Conservation (phyloP, 2,329 filamentous ascomycete genomes). For the Ophiostoma perfectum region DNA sequence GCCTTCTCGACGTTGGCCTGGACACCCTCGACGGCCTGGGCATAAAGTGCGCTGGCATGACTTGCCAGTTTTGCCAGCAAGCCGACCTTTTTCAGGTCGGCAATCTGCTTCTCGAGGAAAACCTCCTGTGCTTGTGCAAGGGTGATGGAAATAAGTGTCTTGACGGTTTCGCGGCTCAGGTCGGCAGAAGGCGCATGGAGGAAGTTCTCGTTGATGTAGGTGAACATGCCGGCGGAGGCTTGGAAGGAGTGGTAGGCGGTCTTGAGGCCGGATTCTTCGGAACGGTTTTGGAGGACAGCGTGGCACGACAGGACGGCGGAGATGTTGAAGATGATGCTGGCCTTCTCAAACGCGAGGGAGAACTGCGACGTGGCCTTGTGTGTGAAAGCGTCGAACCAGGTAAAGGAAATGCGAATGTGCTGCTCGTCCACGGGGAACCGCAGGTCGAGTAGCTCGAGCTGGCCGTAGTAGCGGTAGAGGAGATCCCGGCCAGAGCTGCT, state of each 20-base stretch:
- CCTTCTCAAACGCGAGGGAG: slow-evolving; percentile 95
- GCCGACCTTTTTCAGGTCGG: slow-evolving; percentile 86
- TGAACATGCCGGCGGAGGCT: slow-evolving; percentile 98
- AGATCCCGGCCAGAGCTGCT: slow-evolving; percentile 90
- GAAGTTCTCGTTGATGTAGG: slow-evolving; percentile 99
- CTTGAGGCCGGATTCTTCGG: slow-evolving; percentile 88
- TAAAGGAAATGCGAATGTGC: slow-evolving; percentile 98
- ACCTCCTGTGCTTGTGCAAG: slow-evolving; percentile 95
- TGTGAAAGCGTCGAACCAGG: slow-evolving; percentile 99
- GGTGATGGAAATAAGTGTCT: slow-evolving; percentile 86
- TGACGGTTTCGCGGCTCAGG: slow-evolving; percentile 89
- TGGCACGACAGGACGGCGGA: slow-evolving; percentile 94
- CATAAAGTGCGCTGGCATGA: slow-evolving; percentile 82
- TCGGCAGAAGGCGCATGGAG: slow-evolving; percentile 95
- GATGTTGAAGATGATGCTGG: slow-evolving; percentile 99
- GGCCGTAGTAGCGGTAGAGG: slow-evolving; percentile 94
- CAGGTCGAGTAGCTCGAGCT: slow-evolving; percentile 88
- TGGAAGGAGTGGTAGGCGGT: slow-evolving; percentile 98
- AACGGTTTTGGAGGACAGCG: slow-evolving; percentile 85
- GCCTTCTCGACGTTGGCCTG: slow-evolving; percentile 88
- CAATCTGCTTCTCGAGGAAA: slow-evolving; percentile 92
- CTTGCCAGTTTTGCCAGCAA: slow-evolving; percentile 88
- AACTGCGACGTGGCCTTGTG: slow-evolving; percentile 97
- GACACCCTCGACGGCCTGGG: slow-evolving; percentile 79
- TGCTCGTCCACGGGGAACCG: slow-evolving; percentile 97